Evolutionary conservation across 768 basidiomycete species (phyloP), one percentile per base, ranked within the genome.

Genomic region (Hortiboletus flavorubellus): DNA sequence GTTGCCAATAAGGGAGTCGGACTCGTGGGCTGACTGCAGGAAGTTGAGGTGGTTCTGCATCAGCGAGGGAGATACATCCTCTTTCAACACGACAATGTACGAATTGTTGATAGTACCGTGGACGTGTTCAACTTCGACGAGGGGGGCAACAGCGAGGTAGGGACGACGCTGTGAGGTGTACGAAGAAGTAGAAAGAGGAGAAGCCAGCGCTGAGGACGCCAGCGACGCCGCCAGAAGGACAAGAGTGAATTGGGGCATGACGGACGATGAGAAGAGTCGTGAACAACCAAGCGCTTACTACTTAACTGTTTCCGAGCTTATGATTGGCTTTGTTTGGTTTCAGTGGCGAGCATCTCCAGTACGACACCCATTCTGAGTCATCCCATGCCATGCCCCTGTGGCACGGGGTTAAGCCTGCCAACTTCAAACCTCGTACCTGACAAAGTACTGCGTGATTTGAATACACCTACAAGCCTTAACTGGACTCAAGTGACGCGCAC

Each of bases 51-150:
- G 93, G 72, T 86, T 89, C 64, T 82, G 73, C 69, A 87, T 76
- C 39, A 86, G 73, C 16, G 76, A 70, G 9, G 78, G 64, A 5
- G 84, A 76, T 12, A 87, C 59, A 53, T 82, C 85, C 55, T 85
- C 79, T 80, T 91, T 93, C 59, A 98, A 78, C 68, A 93, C 80
- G 70, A 98, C 83, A 59, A 98, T 93, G 76, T 98, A 98, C n/a
- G 91, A 90, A 78, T 95, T 88, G 76, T 89, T 86, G 69, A 95
- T 75, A 53, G 82, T 76, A 49, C 86, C 84, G 72, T 89, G 84
- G 50, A 83, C 80, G 65, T 88, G 85, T 58, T 82, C 74, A 38
- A 74, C 74, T 37, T 76, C 79, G 51, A 80, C 59, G 48, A 91
- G 72, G 31, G 89, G 88, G 9, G 89, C 89, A 46, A 84, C 69